Evolutionary conservation across 2,329 filamentous ascomycete species (phyloP).

Genomic region (Triangularia setosa): DNA sequence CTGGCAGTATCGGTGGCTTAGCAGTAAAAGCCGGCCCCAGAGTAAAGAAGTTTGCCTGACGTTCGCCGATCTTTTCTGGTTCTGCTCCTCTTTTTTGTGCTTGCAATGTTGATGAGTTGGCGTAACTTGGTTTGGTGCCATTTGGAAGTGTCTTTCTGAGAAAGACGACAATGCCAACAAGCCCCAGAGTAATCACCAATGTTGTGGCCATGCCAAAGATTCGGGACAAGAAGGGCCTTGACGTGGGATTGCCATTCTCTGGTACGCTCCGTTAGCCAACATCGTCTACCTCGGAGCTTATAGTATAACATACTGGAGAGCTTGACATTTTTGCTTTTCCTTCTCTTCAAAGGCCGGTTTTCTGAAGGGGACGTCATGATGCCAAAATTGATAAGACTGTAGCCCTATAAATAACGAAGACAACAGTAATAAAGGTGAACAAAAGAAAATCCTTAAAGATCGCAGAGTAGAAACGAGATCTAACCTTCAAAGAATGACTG

Average conservation of each 20-base stretch:
- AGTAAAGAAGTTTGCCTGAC: not conserved
- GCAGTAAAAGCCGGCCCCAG: not conserved
- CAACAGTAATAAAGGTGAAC: not conserved
- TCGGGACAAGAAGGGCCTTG: not conserved
- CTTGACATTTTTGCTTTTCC: conserved; percentile 5
- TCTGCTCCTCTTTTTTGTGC: not conserved
- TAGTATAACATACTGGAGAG: not conserved
- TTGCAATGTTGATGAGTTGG: not conserved
- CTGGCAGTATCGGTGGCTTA: not conserved
- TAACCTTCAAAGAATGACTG: no score
- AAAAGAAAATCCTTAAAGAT: not conserved
- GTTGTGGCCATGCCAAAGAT: not conserved
- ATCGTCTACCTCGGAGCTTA: not conserved
- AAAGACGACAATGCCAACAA: conserved; percentile 2
- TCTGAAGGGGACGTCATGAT: not conserved
- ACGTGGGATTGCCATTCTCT: conserved; percentile 4
- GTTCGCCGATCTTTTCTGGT: not conserved
- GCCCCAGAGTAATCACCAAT: not conserved
- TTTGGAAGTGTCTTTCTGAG: conserved; percentile 1
- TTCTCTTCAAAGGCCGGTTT: not conserved
- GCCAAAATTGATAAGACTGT: not conserved
- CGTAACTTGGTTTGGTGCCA: conserved; percentile 2
- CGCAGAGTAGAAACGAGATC: not conserved
- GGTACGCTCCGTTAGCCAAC: not conserved
- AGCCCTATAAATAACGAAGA: no score